Conservation (phyloP, 139 green algal genomes). For the Chlamydomonas incerta region DNA sequence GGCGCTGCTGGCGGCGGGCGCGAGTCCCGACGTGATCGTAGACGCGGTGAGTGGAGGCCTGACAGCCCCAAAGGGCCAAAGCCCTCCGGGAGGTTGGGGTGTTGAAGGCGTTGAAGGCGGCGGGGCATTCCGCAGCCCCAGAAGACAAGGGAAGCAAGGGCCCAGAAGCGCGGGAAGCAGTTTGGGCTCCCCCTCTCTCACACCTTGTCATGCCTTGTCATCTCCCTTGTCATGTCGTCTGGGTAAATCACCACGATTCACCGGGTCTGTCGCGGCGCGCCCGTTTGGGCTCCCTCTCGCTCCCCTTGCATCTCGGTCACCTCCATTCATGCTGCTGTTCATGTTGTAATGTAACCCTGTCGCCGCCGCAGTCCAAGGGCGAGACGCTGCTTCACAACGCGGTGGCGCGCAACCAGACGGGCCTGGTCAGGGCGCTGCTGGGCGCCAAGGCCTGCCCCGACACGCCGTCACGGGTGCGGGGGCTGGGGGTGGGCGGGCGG, state of each 20-base stretch:
- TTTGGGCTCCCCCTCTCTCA: background rate
- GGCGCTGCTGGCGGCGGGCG: constrained; percentile 8
- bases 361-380: background rate
- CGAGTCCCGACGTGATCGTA: background rate
- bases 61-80: too few species aligned
- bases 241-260: too few species aligned
- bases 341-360: background rate
- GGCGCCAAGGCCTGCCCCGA: background rate
- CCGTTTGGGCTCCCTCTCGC: too few species aligned
- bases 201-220: background rate
- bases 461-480: background rate
- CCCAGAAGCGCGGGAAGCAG: too few species aligned
- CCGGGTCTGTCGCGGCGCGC: too few species aligned
- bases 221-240: too few species aligned
- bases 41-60: constrained; percentile 8
- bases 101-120: too few species aligned
- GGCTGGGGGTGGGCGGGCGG: too few species aligned
- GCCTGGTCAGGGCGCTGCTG: constrained; percentile 21
- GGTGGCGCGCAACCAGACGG: constrained; percentile 23
- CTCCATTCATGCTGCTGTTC: background rate
- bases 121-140: too few species aligned
- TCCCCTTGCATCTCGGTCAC: too few species aligned
- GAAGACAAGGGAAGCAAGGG: too few species aligned
- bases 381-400: constrained; percentile 40
- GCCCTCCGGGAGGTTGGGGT: too few species aligned